Evolutionary conservation across 352 stramenopile species (phyloP), one percentile per base, ranked within the genome.

Genomic region (Aphanomyces astaci): DNA sequence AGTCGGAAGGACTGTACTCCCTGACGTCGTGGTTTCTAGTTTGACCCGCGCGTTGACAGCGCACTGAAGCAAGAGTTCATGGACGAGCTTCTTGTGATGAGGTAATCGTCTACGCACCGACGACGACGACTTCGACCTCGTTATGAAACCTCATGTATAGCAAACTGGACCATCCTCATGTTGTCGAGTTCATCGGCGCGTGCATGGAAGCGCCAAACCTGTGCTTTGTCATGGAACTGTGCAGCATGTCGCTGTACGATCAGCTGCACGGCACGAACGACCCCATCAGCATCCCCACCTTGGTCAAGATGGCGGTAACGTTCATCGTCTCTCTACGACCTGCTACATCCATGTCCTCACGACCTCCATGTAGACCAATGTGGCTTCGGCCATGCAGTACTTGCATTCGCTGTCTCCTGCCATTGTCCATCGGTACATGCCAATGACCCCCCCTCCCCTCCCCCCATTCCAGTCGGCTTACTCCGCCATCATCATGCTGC

Each of bases 21-120:
- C 33, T 57, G 53, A 40, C 36, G 36, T 43, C 36, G 36, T 15
- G 7, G 7, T 43, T 4, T 64, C n/a, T 62, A 91, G 87, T 96
- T 96, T 73, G 84, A 96, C 71, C 81, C 85, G 17, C 78, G 89
- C 3, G 79, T 97, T 43, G 86, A 96, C 66, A 76, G 85, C 27
- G 77, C 74, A 0, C 76, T 97, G 19, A 96, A 95, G 71, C 75
- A 93, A 56, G 91, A 97, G 67, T 97, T 95, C 66, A 90, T 97
- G 87, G 89, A 97, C 66, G 91, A 97, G 72, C 72, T 97, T n/a
- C 78, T 94, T 7, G 85, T 97, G 3, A 94, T 97, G 80, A 92
- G 81, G 78, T 91, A 31, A n/a, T n/a, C n/a, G n/a, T n/a, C n/a
- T n/a, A n/a, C n/a, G n/a, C n/a, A n/a, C n/a, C n/a, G n/a, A n/a